These are phyloP conservation scores for Amylostereum areolatum DNA, from an alignment of 1,284 basidiomycete genomes.

Conservation along the genomic window DNA sequence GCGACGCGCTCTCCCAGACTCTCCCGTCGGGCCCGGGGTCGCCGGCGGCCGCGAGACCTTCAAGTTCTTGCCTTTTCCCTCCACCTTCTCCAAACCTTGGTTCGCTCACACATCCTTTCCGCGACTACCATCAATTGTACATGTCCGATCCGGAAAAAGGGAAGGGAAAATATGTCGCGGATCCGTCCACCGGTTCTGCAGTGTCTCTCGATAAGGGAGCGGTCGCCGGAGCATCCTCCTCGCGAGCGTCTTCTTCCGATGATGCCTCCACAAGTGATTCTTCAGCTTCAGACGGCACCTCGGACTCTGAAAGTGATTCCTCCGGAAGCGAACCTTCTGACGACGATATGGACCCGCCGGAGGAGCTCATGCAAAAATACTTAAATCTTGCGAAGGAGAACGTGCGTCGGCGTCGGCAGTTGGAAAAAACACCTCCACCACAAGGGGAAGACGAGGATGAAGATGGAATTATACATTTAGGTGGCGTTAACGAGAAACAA, in stretches of 20 bases:
- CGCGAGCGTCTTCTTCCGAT: constrained; percentile 4
- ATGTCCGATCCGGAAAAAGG: constrained; percentile 30
- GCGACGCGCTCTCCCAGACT: no score
- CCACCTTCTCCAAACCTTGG: constrained; percentile 3
- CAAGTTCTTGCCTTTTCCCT: background rate
- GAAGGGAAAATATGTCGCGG: constrained; percentile 28
- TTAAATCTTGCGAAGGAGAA: constrained; percentile 59
- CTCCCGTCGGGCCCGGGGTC: no score
- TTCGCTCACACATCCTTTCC: background rate
- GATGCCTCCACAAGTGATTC: constrained; percentile 25
- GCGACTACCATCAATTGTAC: constrained; percentile 13
- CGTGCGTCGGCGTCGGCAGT: constrained; percentile 43
- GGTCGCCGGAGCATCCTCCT: constrained; percentile 6
- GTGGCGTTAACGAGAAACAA: constrained; percentile 33
- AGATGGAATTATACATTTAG: constrained; percentile 3
- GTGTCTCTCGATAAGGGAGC: no score
- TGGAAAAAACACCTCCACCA: constrained; percentile 12
- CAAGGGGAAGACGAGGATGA: background rate
- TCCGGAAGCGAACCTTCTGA: constrained; percentile 25
- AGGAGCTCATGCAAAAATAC: constrained; percentile 50
- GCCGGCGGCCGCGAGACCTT: no score
- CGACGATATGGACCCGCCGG: constrained; percentile 29
- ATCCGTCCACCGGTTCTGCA: no score
- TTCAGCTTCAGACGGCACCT: constrained; percentile 21
- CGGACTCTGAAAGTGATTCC: constrained; percentile 18